Evolutionary conservation across 176 grass and related monocot species (phyloP), one percentile per base, ranked within the genome.

Genomic region (Microstegium vimineum): DNA sequence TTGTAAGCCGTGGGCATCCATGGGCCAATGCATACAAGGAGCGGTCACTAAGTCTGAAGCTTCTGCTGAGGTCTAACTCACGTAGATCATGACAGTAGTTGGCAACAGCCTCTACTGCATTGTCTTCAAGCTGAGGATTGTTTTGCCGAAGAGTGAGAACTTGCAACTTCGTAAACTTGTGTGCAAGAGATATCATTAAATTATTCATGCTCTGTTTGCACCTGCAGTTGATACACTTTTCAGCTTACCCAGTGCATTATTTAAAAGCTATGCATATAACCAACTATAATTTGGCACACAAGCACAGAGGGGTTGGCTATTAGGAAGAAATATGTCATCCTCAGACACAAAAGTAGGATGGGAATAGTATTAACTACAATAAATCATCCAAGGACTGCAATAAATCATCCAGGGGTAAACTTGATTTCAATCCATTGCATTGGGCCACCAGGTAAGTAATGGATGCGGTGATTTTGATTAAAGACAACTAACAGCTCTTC

Each of bases 61-160:
- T 97, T 91, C 91, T 83, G 83, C 90, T 93, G 65, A 97, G 94
- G 73, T 97, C 94, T 51, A 93, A 74, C 85, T 93, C 94, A 33
- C 71, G 82, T 33, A 97, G 83, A 54, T 97, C 94, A 73, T 89
- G 87, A 86, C 89, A 97, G 61, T 86, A 87, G 38, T 83, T 86
- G 54, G 91, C 77, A 74, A 97, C 91, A 66, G 79, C 81, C 78
- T 97, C 91, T 71, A 97, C 94, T 61, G 86, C 94, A 81, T 25
- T 89, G 65, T 97, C 91, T 87, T 94, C 94, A 60, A 97, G 91
- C 73, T 97, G 94, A 79, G 94, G 43, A 73, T 76, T 89, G 40
- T 85, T 87, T 69, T 97, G 94, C 9, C 94, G 88, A 73, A 94
- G 88, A 66, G 81, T 67, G 35, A 94, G 84, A 63, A 92, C 90